These are phyloP conservation scores for Pythium monospermum DNA, from an alignment of 352 stramenopile genomes.

Conservation along the genomic window DNA sequence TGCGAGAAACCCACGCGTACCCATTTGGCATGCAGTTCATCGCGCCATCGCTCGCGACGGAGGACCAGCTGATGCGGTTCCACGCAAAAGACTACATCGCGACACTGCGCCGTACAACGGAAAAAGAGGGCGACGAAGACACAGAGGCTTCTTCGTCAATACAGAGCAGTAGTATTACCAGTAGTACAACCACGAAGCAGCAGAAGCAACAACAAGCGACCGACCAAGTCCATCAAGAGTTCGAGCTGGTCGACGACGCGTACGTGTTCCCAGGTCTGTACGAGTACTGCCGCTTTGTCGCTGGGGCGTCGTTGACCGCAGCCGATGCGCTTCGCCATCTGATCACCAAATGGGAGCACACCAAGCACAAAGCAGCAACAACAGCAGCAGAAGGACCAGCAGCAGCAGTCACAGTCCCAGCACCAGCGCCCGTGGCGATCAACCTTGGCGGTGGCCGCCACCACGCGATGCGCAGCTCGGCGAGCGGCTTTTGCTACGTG, in stretches of 20 bases:
- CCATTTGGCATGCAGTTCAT: slow-evolving; percentile 30
- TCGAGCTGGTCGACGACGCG: slow-evolving; percentile 61
- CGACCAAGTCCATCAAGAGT: slow-evolving; percentile 20
- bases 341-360: slow-evolving; percentile 11
- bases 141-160: not conserved
- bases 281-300: slow-evolving; percentile 54
- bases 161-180: not conserved
- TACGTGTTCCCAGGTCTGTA: slow-evolving; percentile 47
- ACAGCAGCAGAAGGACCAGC: too few species aligned
- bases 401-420: too few species aligned
- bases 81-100: slow-evolving; percentile 39
- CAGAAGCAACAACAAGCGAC: not conserved
- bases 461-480: slow-evolving; percentile 47
- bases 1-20: not conserved
- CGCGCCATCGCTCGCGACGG: slow-evolving; percentile 27
- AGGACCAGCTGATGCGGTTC: slow-evolving; percentile 27
- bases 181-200: too few species aligned
- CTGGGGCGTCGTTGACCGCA: slow-evolving; percentile 53
- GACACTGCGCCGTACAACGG: slow-evolving; percentile 14
- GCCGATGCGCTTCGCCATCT: slow-evolving; percentile 42
- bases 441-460: slow-evolving; percentile 60
- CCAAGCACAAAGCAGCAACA: not conserved
- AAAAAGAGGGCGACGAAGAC: not conserved
- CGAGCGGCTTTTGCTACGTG: slow-evolving; percentile 73
- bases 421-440: slow-evolving; percentile 27